Conservation (phyloP, 176 grass and related monocot species). For the Lolium multiflorum region DNA sequence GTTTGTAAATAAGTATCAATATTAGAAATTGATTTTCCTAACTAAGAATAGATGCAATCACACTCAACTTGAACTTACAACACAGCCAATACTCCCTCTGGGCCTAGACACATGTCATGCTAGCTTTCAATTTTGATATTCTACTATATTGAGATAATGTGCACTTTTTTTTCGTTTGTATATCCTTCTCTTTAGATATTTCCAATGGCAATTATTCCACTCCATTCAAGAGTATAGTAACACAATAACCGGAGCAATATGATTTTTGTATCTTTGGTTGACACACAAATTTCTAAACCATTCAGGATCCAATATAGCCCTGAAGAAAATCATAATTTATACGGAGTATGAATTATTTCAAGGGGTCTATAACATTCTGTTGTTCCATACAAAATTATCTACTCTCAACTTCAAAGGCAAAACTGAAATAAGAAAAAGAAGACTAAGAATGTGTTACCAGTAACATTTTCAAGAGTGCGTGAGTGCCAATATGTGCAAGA, state of each 20-base stretch:
- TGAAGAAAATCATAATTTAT: background rate
- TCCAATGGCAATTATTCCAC: background rate
- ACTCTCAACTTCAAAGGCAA: background rate
- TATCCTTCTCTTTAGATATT: background rate
- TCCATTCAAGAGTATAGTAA: background rate
- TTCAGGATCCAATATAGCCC: background rate
- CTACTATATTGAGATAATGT: background rate
- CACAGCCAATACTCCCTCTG: conserved; percentile 1
- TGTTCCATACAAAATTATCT: conserved; percentile 8
- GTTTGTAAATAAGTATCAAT: conserved; percentile 12
- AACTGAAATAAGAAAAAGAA: conserved; percentile 26
- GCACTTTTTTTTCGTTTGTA: background rate
- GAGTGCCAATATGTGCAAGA: conserved; percentile 96
- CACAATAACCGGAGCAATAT: background rate
- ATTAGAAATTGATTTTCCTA: background rate
- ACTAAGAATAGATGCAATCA: background rate
- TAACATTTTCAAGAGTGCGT: conserved; percentile 99
- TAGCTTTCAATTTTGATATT: background rate
- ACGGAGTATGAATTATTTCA: background rate
- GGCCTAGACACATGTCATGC: background rate
- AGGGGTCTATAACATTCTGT: conserved; percentile 8
- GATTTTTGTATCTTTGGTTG: background rate
- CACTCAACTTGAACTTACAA: conserved; percentile 10
- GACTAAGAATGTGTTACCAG: conserved; percentile 64
- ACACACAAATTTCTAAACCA: background rate